Conservation (phyloP, 2,329 filamentous ascomycete genomes). For the Sporothrix luriei region DNA sequence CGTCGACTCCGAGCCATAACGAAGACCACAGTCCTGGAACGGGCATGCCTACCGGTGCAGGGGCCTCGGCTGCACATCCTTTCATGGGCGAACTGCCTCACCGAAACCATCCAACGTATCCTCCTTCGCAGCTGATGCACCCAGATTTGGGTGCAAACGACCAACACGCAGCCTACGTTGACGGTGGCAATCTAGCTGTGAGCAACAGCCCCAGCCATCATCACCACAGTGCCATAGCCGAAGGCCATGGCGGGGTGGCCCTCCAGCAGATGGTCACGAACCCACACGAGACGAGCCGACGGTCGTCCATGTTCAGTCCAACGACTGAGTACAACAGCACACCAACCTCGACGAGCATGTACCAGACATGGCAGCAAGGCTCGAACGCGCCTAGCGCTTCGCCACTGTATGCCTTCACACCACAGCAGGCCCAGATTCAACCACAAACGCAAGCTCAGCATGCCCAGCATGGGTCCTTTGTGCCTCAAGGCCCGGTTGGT, state of each 20-base stretch:
- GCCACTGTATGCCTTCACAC: conserved; percentile 52
- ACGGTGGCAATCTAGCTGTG: conserved; percentile 44
- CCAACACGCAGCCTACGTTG: conserved; percentile 47
- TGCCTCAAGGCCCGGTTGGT: conserved; percentile 39
- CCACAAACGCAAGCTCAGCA: conserved; percentile 33
- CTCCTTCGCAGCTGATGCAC: conserved; percentile 49
- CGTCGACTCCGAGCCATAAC: conserved; percentile 37
- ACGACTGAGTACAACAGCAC: conserved; percentile 52
- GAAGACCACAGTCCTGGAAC: conserved; percentile 44
- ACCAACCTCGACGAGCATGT: conserved; percentile 45
- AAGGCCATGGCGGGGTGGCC: conserved; percentile 44
- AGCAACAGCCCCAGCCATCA: conserved; percentile 38
- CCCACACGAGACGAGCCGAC: conserved; percentile 51
- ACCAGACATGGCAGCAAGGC: conserved; percentile 51
- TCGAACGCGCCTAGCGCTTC: conserved; percentile 49
- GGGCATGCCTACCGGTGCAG: conserved; percentile 22
- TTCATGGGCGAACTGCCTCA: conserved; percentile 52
- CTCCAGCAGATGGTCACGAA: conserved; percentile 52
- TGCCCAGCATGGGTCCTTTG: conserved; percentile 36
- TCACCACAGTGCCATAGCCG: not conserved
- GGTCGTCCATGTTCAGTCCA: conserved; percentile 50
- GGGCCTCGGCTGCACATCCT: not conserved
- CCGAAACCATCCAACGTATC: conserved; percentile 43
- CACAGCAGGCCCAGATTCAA: conserved; percentile 42
- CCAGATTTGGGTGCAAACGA: conserved; percentile 47